Evolutionary conservation across 257 asterid species (phyloP).

Genomic region (Ilex aquifolium): DNA sequence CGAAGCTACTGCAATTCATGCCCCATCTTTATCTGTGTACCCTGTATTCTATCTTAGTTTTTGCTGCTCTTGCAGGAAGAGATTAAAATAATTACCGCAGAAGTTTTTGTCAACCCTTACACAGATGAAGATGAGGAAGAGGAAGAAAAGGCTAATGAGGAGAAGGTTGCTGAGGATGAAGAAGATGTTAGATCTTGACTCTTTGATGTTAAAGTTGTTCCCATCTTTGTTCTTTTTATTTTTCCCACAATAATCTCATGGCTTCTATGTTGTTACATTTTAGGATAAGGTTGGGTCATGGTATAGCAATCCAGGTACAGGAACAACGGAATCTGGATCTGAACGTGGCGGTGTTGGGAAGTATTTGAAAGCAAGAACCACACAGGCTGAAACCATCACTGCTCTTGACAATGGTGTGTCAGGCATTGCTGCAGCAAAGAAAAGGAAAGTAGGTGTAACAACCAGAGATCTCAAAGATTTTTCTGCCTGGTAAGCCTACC

Average conservation of each 20-base stretch:
- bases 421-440: conserved; percentile 46
- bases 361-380: conserved; percentile 51
- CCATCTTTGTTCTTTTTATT: not conserved
- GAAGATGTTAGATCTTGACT: conserved; percentile 52
- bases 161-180: conserved; percentile 52
- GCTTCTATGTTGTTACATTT: conserved; percentile 9
- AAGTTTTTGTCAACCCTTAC: conserved; percentile 80
- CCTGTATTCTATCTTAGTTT: not conserved
- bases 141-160: conserved; percentile 45
- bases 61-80: conserved; percentile 61
- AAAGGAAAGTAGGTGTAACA: conserved; percentile 48
- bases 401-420: conserved; percentile 33
- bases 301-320: conserved; percentile 80
- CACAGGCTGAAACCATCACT: conserved; percentile 33
- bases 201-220: conserved; percentile 10
- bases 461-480: conserved; percentile 60
- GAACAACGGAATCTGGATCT: conserved; percentile 39
- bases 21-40: too few relatives aligned
- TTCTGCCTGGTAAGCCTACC: conserved; percentile 55
- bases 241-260: conserved; percentile 7
- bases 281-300: conserved; percentile 95
- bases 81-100: conserved; percentile 70
- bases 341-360: conserved; percentile 71
- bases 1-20: too few relatives aligned
- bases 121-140: conserved; percentile 76